A percentile compares a stretch with the other conserved stretches of the same genome.
Evolutionary conservation across 2,329 filamentous ascomycete species (phyloP).

Genomic region (Neopestalotiopsis sp.): DNA sequence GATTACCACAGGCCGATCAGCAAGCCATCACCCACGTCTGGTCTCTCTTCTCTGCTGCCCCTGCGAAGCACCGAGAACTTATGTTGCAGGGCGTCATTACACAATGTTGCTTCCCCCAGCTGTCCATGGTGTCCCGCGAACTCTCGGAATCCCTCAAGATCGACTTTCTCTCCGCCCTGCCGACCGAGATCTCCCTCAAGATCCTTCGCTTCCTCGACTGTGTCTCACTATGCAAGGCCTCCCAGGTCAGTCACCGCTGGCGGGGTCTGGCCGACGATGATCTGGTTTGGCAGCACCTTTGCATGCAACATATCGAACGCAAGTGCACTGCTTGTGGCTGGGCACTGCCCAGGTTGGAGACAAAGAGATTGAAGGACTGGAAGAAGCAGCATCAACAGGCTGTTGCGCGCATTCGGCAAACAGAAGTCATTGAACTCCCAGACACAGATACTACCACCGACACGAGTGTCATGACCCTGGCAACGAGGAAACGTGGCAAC

Average conservation of each 20-base stretch:
- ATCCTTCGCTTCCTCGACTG: slow-evolving; percentile 94
- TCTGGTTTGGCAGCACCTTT: slow-evolving; percentile 98
- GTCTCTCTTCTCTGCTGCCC: slow-evolving; percentile 96
- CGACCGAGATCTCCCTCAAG: slow-evolving; percentile 89
- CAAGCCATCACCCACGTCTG: slow-evolving; percentile 97
- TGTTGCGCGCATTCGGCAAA: slow-evolving; percentile 36
- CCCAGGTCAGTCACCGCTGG: slow-evolving; percentile 91
- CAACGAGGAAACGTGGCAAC: slow-evolving; percentile 39
- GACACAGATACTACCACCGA: background rate
- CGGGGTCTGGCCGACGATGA: slow-evolving; percentile 92
- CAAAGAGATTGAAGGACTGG: slow-evolving; percentile 84
- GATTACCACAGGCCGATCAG: slow-evolving; percentile 82
- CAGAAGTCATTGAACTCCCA: slow-evolving; percentile 24
- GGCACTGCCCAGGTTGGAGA: slow-evolving; percentile 88
- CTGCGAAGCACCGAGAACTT: slow-evolving; percentile 89
- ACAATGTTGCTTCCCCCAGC: slow-evolving; percentile 96
- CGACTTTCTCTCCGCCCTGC: slow-evolving; percentile 89
- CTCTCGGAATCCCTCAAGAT: slow-evolving; percentile 96
- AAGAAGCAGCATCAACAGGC: slow-evolving; percentile 80
- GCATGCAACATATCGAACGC: slow-evolving; percentile 83
- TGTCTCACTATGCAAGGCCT: slow-evolving; percentile 91
- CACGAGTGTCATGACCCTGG: slow-evolving; percentile 14
- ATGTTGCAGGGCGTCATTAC: slow-evolving; percentile 97
- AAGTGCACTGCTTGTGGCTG: slow-evolving; percentile 93
- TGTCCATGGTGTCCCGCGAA: slow-evolving; percentile 89